Evolutionary conservation across 371 early-diverging fungal genomes (phyloP), one percentile per base, ranked within the genome.

Genomic region (Mortierella sp.): DNA sequence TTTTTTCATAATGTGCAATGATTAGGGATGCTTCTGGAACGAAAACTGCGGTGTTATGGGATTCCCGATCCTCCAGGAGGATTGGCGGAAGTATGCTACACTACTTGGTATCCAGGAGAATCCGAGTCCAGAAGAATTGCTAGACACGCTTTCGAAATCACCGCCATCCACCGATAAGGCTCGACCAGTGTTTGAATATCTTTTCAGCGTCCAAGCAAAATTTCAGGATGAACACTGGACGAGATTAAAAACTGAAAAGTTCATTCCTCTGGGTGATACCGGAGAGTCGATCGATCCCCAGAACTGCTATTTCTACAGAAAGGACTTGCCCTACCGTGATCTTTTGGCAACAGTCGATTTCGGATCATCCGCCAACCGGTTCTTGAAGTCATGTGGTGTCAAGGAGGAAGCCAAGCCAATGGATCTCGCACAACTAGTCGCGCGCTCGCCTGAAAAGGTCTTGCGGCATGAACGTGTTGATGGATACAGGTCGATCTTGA

Each of bases 311-410:
- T 91, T 91, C 69, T 85, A 80, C 78, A 84, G n/a, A 81, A 82
- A 43, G 59, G 81, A 67, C 38, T 61, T 68, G 49, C 67, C 65
- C 10, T 72, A 86, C 59, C 83, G 81, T 24, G 84, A 87, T 31
- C 82, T 92, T 23, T 89, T 94, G 78, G 71, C 79, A 0, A 89
- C 85, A 52, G 85, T 93, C 49, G 89, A 92, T 70, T 96, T 94
- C 81, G 94, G 94, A 0, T 54, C 78, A 0, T 49, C 79, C 0
- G 94, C 93, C 8, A 91, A 94, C 63, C 72, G 84, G 18, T 96
- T 96, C 61, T 74, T 96, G 43, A 86, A 91, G 16, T 83, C 90
- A 0, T 95, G 96, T 62, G 97, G 97, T 47, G 94, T 95, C 38
- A 90, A 90, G 57, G 91, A 93, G 51, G 94, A 94, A 48, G 96